Base-by-base conservation (phyloP, 148 eudicot species). In the Talinum fruticosum region DNA sequence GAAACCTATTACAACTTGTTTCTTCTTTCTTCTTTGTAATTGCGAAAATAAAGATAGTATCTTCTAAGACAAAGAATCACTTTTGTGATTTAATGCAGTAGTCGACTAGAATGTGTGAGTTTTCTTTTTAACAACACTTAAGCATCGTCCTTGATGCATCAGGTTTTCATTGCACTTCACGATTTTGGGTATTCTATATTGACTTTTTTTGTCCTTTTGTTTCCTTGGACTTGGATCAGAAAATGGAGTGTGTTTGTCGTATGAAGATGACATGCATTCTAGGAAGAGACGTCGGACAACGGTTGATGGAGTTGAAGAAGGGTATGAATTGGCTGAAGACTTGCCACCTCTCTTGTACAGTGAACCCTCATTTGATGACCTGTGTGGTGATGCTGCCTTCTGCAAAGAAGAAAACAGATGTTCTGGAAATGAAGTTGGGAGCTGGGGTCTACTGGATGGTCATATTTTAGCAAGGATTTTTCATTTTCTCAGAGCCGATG, bases 381-480 rank as follows among this genome's bases (percentile, higher is more conserved):
- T 96, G 36, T 88, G 92, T 78, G 80, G 82, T 44, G 78, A 88
- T 83, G 79, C 81, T 81, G 72, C 84, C 75, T 93, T 91, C 75
- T 69, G 51, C 61, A 81, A 66, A 75, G 88, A 78, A 54, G 79
- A 74, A 21, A 76, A 61, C 69, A 68, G 73, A 24, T 83, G 72
- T 83, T 74, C 83, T 73, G 79, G 76, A 75, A 64, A 49, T 69
- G 79, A 84, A 67, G 68, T 69, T 10, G 87, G 86, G 70, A 84
- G 82, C 78, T 96, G 99, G 99, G 97, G 91, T 84, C 77, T 85
- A 66, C 82, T 96, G 68, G 89, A 93, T 84, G 97, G 94, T 71
- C 88, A 82, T 87, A 82, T 91, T 54, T 82, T 96, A 80, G 97
- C 97, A 71, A 85, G 99, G 69, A 82, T 93, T 59, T 93, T 91